Evolutionary conservation across 768 basidiomycete species (phyloP), one percentile per base, ranked within the genome.

Genomic region (Rhodotorula kratochvilovae): DNA sequence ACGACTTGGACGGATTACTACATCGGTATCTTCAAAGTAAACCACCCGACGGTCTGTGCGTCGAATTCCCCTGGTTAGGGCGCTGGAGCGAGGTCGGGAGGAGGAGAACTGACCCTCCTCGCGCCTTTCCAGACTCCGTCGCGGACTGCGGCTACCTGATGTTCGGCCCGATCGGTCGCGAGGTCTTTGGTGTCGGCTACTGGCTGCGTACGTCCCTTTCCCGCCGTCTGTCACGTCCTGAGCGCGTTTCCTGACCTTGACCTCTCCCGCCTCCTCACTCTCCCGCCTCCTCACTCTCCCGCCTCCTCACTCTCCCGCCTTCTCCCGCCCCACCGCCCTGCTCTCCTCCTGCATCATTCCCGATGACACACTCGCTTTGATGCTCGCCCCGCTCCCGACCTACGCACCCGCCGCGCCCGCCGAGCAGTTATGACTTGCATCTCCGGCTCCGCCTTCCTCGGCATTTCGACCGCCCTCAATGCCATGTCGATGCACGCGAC

Each of bases 381-480:
- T 39, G 13, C 39, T 39, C 39, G 39, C 39, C 13, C 39, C 13
- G 39, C 39, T 7, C 39, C 39, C 39, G 39, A 39, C 39, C 39
- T 39, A 39, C 13, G 13, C 39, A 13, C 39, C 39, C 39, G 39
- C 39, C 46, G 7, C n/a, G 5, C 12, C 31, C 31, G 35, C 25
- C 33, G 4, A 19, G 1, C 61, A 62, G 61, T 63, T 55, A 71
- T 65, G 63, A 75, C 73, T 45, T 75, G 68, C 59, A 73, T 76
- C 62, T 76, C 79, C 43, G 79, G 77, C 33, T 74, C 77, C 23
- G 79, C 76, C 23, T 71, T 81, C 60, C 76, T 82, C 21, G 76
- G 77, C 16, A 70, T 80, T 45, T 79, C 80, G 3, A 79, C 80
- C 73, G 79, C 81, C 3, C 75, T 81, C 59, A 81, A 81, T 76